Percentiles rank a stretch among this genome's conserved stretches.
These are phyloP conservation scores for Pistacia atlantica DNA, from an alignment of 345 rosid species.

Conservation along the genomic window DNA sequence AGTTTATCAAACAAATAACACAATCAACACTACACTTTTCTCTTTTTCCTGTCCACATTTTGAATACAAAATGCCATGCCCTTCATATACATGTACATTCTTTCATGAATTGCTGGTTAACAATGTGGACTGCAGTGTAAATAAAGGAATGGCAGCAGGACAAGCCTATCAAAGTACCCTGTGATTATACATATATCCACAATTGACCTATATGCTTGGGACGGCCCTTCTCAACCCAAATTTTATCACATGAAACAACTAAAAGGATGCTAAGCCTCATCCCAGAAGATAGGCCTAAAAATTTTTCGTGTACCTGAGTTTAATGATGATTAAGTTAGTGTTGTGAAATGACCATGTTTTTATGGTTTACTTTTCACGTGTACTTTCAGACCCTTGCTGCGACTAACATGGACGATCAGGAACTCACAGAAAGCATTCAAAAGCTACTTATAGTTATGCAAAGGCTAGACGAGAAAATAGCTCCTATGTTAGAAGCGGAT, in stretches of 20 bases:
- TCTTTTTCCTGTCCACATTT: neutral
- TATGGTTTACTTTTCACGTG: constrained; percentile 12
- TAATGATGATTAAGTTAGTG: too few species aligned
- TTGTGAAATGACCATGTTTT: neutral
- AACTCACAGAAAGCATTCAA: constrained; percentile 88
- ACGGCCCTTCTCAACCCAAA: too few species aligned
- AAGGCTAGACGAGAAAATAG: constrained; percentile 86
- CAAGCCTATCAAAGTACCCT: too few species aligned
- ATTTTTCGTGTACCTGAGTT: neutral
- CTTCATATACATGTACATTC: neutral
- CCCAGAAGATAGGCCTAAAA: neutral
- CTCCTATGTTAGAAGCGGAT: constrained; percentile 79
- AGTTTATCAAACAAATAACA: neutral
- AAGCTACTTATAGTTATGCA: constrained; percentile 96
- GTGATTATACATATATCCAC: too few species aligned
- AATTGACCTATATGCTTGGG: too few species aligned
- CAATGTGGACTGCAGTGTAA: neutral
- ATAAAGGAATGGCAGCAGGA: too few species aligned
- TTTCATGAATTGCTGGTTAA: neutral
- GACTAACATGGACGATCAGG: constrained; percentile 80
- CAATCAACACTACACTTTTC: neutral
- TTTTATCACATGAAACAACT: too few species aligned
- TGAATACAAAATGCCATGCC: neutral
- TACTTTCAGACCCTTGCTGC: constrained; percentile 82
- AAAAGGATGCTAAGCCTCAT: neutral